Conservation (phyloP, 179 eudicot species). For the Actinidia chinensis region DNA sequence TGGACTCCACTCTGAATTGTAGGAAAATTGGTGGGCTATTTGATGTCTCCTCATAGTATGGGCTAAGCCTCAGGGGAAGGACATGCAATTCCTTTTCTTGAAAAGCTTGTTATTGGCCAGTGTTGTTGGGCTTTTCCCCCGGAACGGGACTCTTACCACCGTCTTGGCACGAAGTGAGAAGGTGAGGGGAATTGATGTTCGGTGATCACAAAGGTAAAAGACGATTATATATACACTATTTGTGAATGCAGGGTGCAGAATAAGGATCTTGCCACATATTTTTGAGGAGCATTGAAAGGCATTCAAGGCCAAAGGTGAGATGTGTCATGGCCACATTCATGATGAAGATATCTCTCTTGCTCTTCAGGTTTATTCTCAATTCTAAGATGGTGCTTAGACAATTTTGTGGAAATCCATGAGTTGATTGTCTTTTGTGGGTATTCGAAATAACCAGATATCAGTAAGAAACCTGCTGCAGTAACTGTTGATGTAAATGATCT, state of each 20-base stretch:
- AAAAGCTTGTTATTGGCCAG: conserved; percentile 90
- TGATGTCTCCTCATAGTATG: conserved; percentile 97
- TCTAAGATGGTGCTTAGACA: background rate
- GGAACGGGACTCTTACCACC: conserved; percentile 81
- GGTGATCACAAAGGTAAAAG: conserved; percentile 84
- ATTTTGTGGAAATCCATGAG: background rate
- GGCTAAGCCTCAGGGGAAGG: conserved; percentile 86
- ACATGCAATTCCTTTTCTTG: conserved; percentile 84
- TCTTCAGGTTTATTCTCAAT: conserved; percentile 59
- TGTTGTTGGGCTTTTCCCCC: conserved; percentile 84
- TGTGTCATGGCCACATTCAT: conserved; percentile 96
- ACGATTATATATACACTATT: conserved; percentile 86
- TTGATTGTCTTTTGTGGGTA: background rate
- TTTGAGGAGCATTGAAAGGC: conserved; percentile 94
- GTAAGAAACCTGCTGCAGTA: background rate
- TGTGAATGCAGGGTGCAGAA: conserved; percentile 97
- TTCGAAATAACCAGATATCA: background rate
- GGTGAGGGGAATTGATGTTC: conserved; percentile 92
- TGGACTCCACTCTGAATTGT: conserved; percentile 90
- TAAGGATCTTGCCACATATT: conserved; percentile 95
- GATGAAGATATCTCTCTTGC: conserved; percentile 97
- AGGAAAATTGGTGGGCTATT: conserved; percentile 87
- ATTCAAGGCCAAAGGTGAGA: conserved; percentile 88
- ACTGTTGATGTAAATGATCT: background rate
- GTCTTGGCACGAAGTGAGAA: conserved; percentile 94